A percentile compares a stretch with the other conserved stretches of the same genome.
Evolutionary conservation across 139 green algal genomes (phyloP).

Genomic region (Closterium sp.): DNA sequence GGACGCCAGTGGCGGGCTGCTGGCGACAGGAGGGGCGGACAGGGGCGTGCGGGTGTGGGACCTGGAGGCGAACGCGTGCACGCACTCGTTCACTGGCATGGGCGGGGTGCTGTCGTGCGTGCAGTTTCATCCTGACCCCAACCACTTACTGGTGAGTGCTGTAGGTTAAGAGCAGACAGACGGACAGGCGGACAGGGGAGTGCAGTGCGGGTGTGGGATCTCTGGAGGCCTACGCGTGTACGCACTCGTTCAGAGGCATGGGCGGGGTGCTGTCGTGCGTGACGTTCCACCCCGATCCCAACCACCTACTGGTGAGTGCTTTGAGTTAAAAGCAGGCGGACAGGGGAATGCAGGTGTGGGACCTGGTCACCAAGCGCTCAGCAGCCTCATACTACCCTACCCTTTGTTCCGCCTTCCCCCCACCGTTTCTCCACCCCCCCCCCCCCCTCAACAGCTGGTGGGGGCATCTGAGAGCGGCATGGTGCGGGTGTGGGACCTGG

Average conservation of each 20-base stretch:
- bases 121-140: slow-evolving; percentile 82
- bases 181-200: slow-evolving; percentile 66
- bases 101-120: slow-evolving; percentile 66
- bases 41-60: slow-evolving; percentile 63
- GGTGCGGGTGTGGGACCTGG: no score
- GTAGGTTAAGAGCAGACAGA: no score
- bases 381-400: slow-evolving; percentile 72
- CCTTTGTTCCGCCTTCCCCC: slow-evolving; percentile 75
- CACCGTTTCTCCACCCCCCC: neutral
- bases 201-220: slow-evolving; percentile 67
- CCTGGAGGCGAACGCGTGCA: slow-evolving; percentile 73
- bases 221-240: slow-evolving; percentile 75
- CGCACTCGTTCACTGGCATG: slow-evolving; percentile 76
- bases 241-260: slow-evolving; percentile 76
- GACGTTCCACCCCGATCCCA: slow-evolving; percentile 82
- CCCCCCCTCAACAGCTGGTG: neutral
- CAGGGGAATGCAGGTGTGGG: no score
- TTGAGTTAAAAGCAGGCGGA: no score
- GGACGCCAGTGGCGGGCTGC: slow-evolving; percentile 72
- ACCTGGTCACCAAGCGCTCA: slow-evolving; percentile 73
- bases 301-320: neutral
- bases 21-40: slow-evolving; percentile 78
- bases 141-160: slow-evolving; percentile 45
- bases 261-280: slow-evolving; percentile 66
- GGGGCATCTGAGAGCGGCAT: neutral